Evolutionary conservation across 192 early-diverging fungal genomes (phyloP), one percentile per base, ranked within the genome.

Genomic region (Paraglomus occultum): DNA sequence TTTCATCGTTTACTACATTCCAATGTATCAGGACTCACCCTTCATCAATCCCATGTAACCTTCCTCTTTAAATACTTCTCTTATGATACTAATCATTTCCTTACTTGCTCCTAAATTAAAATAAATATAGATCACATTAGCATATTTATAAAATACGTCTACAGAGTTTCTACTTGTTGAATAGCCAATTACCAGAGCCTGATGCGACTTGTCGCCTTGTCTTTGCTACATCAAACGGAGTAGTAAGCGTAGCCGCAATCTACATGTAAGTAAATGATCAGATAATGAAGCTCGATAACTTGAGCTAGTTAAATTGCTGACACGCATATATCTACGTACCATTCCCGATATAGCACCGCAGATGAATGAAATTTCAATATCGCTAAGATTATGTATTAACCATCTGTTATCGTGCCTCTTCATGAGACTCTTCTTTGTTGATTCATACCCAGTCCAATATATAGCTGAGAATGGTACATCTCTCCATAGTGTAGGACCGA

Each of bases 191-290:
- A 71, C 77, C 66, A 73, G 68, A 23, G 51, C 43, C 17, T 8
- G 58, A 57, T 39, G 73, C 74, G 49, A 94, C 87, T 75, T 98
- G 96, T 38, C 93, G 85, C 38, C 89, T 77, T 0, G 96, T 97
- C 71, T 98, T 98, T 67, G 92, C 90, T 5, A 98, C 93, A 81
- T 98, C 96, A 82, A 98, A 96, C 17, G 96, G 96, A 4, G 89
- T 94, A 5, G 96, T 98, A 20, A 93, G 20, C 1, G 85, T 78
- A 6, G 96, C 95, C 8, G 96, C 93, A 70, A 91, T 51, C 88
- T 90, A 74, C 31, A 31, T 18, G 15, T 12, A 47, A 43, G 39
- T 31, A 8, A 10, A 64, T 39, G 22, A 14, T 46, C 45, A 64
- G 9, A 64, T 11, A 5, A 31, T 31, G 31, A 31, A 2, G 5